Evolutionary conservation across 2,329 filamentous ascomycete genomes (phyloP).

Genomic region (Phaeosphaeria sp.): DNA sequence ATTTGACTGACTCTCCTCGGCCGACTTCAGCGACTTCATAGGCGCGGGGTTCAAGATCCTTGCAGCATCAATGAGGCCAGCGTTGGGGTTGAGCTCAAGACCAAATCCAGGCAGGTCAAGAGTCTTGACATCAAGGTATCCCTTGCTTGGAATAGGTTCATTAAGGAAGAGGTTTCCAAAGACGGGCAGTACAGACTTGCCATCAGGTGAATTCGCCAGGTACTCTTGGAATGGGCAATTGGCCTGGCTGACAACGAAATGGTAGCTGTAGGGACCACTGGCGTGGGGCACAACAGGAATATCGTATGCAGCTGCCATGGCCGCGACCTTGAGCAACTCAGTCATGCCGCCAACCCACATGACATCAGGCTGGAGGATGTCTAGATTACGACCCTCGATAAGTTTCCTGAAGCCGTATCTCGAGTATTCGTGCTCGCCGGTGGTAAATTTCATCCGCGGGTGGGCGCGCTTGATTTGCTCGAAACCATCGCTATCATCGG

Average conservation of each 20-base stretch:
- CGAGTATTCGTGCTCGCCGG: constrained; percentile 94
- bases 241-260: constrained; percentile 91
- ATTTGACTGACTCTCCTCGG: constrained; percentile 27
- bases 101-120: constrained; percentile 92
- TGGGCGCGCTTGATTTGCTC: constrained; percentile 89
- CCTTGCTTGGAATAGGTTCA: constrained; percentile 85
- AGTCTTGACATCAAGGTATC: constrained; percentile 78
- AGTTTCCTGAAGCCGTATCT: constrained; percentile 94
- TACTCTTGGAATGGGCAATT: constrained; percentile 97
- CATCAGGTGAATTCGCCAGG: constrained; percentile 89
- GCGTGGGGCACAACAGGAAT: constrained; percentile 95
- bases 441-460: constrained; percentile 90
- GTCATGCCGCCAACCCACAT: constrained; percentile 98
- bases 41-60: constrained; percentile 74
- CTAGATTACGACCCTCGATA: constrained; percentile 87
- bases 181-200: constrained; percentile 86
- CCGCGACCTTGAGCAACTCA: constrained; percentile 85
- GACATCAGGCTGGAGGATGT: constrained; percentile 94
- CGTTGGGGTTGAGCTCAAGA: constrained; percentile 81
- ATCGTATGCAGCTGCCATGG: constrained; percentile 90
- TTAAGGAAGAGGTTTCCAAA: constrained; percentile 91
- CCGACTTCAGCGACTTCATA: constrained; percentile 47
- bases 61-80: constrained; percentile 77
- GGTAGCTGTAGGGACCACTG: constrained; percentile 92
- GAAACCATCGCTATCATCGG: constrained; percentile 92